These are phyloP conservation scores for Phaeotremella skinneri DNA, from an alignment of 768 basidiomycete genomes.

Conservation along the genomic window DNA sequence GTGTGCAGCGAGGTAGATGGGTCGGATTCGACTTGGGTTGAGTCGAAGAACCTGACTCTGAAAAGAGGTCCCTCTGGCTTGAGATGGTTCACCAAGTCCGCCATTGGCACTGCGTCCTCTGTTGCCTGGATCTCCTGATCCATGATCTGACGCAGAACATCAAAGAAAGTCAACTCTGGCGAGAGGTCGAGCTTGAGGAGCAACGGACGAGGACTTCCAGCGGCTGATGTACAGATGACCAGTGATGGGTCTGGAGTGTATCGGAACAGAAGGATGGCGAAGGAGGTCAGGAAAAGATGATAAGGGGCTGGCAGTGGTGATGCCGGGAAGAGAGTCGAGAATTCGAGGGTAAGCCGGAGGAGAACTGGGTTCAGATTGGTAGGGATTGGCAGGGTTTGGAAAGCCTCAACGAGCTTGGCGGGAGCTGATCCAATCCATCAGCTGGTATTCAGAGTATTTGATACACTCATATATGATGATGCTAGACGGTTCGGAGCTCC, in stretches of 20 bases:
- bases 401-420: slow-evolving; percentile 79
- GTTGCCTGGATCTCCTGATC: slow-evolving; percentile 79
- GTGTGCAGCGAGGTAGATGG: slow-evolving; percentile 70
- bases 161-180: slow-evolving; percentile 83
- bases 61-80: slow-evolving; percentile 61
- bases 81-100: slow-evolving; percentile 67
- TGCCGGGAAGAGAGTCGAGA: slow-evolving; percentile 33
- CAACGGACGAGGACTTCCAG: slow-evolving; percentile 70
- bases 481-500: background rate
- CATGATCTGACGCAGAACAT: slow-evolving; percentile 79
- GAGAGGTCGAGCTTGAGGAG: slow-evolving; percentile 79
- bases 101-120: slow-evolving; percentile 75
- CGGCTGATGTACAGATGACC: slow-evolving; percentile 73
- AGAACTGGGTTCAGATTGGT: slow-evolving; percentile 68
- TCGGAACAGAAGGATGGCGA: slow-evolving; percentile 83
- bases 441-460: slow-evolving; percentile 1
- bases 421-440: slow-evolving; percentile 51
- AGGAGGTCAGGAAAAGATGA: slow-evolving; percentile 87
- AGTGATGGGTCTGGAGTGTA: slow-evolving; percentile 95
- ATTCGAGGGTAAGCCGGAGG: slow-evolving; percentile 69
- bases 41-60: slow-evolving; percentile 92
- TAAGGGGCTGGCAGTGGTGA: slow-evolving; percentile 66
- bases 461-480: background rate
- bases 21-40: slow-evolving; percentile 47
- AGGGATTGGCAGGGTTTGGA: slow-evolving; percentile 68